These are phyloP conservation scores for Fraxinus floribunda DNA, from an alignment of 305 asterid species.

Conservation along the genomic window DNA sequence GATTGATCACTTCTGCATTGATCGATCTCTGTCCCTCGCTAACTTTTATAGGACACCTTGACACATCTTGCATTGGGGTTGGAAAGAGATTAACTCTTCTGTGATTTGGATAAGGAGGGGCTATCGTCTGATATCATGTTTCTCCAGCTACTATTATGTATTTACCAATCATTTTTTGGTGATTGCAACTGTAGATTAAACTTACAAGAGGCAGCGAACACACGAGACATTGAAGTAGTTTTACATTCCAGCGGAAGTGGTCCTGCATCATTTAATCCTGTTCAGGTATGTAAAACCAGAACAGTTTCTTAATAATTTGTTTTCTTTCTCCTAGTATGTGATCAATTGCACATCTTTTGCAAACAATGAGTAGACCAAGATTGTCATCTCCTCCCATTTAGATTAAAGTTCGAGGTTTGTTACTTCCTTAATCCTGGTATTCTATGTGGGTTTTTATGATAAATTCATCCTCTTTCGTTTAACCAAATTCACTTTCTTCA, in stretches of 20 bases:
- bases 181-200: constrained; percentile 52
- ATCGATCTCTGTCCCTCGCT: neutral
- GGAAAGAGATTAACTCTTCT: neutral
- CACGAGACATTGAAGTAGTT: constrained; percentile 31
- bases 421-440: neutral
- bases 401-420: neutral
- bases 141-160: neutral
- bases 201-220: constrained; percentile 42
- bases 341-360: neutral
- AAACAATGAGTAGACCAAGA: neutral
- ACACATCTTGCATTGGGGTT: neutral
- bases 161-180: neutral
- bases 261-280: constrained; percentile 38
- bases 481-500: neutral
- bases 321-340: neutral
- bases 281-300: constrained; percentile 41
- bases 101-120: neutral
- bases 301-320: neutral
- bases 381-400: neutral
- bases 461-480: neutral
- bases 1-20: neutral
- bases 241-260: constrained; percentile 42
- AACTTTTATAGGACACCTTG: neutral
- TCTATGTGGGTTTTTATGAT: neutral
- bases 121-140: neutral